Evolutionary conservation across 2,329 filamentous ascomycete genomes (phyloP), one percentile per base, ranked within the genome.

Genomic region (Thelonectria discophora): DNA sequence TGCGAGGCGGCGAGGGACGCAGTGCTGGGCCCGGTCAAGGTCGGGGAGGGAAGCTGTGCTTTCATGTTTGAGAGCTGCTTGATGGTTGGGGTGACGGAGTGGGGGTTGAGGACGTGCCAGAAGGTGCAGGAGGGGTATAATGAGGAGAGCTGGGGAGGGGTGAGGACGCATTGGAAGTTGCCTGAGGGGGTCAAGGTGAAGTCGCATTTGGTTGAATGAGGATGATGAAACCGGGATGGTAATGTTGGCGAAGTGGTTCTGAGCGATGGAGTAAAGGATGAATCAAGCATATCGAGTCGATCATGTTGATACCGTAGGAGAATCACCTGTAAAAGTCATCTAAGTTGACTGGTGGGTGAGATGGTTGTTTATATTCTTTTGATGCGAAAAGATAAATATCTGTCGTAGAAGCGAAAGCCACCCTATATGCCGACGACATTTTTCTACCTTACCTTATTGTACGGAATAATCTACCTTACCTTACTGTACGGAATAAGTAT

Each of bases 71-170:
- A 90, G 80, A 90, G 84, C 65, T 88, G 83, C 57, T 71, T 90
- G 56, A 90, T 91, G 87, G 82, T 91, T 2, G 89, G 88, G 1
- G 88, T 92, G 27, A 90, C 89, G 1, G 85, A 90, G 60, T 92
- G 89, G 88, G 89, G 88, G 2, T 76, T 86, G 63, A 75, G 77
- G 65, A 83, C 86, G 64, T 94, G 83, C 56, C 75, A 79, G 66
- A 85, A 85, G 75, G 81, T 86, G 15, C 84, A 87, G 79, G 82
- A 87, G 66, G 86, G 86, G 58, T 96, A 95, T 72, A 93, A 88
- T 73, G 86, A 88, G 59, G 90, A 96, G 80, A 94, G 91, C 74
- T 97, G 93, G 93, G 88, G 82, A 27, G 84, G 84, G 0, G 78
- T 91, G 54, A 85, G 86, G 76, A 82, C 87, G 45, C 86, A 90